Base-by-base conservation (phyloP, 768 basidiomycete genomes). In the Mycena leptocephala region DNA sequence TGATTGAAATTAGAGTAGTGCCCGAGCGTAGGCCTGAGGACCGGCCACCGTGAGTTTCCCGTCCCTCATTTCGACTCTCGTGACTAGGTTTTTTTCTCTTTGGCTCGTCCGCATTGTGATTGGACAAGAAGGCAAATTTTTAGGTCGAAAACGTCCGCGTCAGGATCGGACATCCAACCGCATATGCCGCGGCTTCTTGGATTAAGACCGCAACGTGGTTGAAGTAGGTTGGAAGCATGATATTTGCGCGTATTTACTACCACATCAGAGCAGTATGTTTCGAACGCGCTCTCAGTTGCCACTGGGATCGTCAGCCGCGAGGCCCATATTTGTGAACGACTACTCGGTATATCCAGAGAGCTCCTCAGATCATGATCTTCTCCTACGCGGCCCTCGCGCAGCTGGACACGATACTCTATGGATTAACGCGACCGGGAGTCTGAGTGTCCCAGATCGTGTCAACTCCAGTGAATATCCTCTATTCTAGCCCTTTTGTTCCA, bases 211-310 rank as follows among this genome's bases (percentile, higher is more conserved):
- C n/a, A n/a, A n/a, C n/a, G n/a, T n/a, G n/a, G n/a, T n/a, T n/a
- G n/a, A n/a, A n/a, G n/a, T n/a, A n/a, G n/a, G n/a, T n/a, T n/a
- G n/a, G n/a, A n/a, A n/a, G n/a, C n/a, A n/a, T n/a, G n/a, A n/a
- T n/a, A 48, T 48, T 48, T 48, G 55, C 55, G 55, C 10, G 28
- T 56, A 26, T 48, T 48, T 48, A 18, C 46, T 8, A 3, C 20
- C 2, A 48, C 16, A 11, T 59, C 33, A n/a, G 10, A 30, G 7
- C 58, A 5, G 3, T 73, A 79, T 76, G 71, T 80, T 74, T 70
- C 79, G 74, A 24, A 76, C 63, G 41, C 78, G 69, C 26, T 79
- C 75, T 26, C 75, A 76, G 48, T 33, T 73, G 33, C 63, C 73
- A 20, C 9, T 37, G 8, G 65, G 39, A 43, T 66, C 48, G 46